Evolutionary conservation across 2,329 filamentous ascomycete genomes (phyloP).

Genomic region (Sarocladiaceae sp.): DNA sequence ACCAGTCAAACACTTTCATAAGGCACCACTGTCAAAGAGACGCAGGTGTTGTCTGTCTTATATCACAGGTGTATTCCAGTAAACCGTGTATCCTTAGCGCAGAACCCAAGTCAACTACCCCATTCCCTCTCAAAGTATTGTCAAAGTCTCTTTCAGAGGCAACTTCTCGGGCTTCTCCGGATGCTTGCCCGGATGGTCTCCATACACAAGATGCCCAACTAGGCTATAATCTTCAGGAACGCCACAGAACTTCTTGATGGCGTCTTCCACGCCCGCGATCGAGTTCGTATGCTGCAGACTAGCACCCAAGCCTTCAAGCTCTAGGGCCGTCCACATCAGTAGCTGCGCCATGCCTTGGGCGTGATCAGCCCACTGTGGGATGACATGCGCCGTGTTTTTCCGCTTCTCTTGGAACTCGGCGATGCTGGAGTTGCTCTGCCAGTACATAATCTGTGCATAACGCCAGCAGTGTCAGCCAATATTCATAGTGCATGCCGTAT

Average conservation of each 20-base stretch:
- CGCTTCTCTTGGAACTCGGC: not conserved
- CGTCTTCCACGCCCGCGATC: no score
- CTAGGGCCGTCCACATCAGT: not conserved
- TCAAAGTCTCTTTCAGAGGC: not conserved
- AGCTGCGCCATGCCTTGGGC: not conserved
- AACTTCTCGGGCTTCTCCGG: not conserved
- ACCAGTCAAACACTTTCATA: no score
- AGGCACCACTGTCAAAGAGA: no score
- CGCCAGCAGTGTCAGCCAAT: no score
- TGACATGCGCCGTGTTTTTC: not conserved
- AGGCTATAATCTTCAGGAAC: not conserved
- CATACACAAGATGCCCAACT: not conserved
- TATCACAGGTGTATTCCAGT: no score
- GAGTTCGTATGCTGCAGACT: no score
- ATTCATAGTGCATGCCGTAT: no score
- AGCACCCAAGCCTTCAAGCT: not conserved
- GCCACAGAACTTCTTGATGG: not conserved
- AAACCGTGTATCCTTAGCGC: no score
- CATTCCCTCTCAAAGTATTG: not conserved
- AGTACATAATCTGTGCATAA: not conserved
- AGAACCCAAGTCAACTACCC: no score
- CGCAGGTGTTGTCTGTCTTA: no score
- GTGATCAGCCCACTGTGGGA: not conserved
- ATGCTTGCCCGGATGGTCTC: not conserved
- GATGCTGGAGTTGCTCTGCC: not conserved